Evolutionary conservation across 345 rosid species (phyloP), one percentile per base, ranked within the genome.

Genomic region (Barbarea vulgaris): DNA sequence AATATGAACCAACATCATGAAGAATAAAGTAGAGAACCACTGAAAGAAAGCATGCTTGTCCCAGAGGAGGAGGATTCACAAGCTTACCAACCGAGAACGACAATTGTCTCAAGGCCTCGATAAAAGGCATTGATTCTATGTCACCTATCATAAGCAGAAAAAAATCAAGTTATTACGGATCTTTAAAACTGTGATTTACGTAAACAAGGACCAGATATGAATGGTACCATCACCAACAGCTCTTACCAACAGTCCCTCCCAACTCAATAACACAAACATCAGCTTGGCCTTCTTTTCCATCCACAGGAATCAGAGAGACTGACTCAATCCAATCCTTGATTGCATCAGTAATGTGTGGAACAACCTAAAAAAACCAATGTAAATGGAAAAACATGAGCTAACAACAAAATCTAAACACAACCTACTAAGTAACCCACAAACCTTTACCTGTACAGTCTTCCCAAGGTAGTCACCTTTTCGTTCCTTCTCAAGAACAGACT

Each of bases 171-270:
- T 21, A n/a, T 62, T 6, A 57, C 22, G 25, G 44, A 68, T 52
- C 25, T 41, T 41, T 31, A 11, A 52, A 55, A 47, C 47, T 6
- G 12, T 50, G 37, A 12, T 4, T 7, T n/a, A 65, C 37, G 68
- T 27, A 56, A 55, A 53, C 1, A 2, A 52, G 27, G 33, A 22
- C 33, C 12, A 46, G 39, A 37, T 4, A 39, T 51, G 52, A 39
- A 31, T 52, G 19, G 37, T 18, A 41, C 70, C 5, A 7, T 2
- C n/a, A n/a, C 30, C 33, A 63, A 74, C 22, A 44, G 72, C 70
- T 78, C 89, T 83, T 84, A 94, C 99, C 99, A 75, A 92, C 96
- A 61, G 99, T 95, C 63, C 99, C 99, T 55, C 99, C 99, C 73
- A 95, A 81, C 85, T 95, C 99, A 79, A 95, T 95, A 52, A 95